Percentiles rank a stretch among this genome's conserved stretches.
Conservation (phyloP, 2,329 filamentous ascomycete species). For the Nakataea oryzae region DNA sequence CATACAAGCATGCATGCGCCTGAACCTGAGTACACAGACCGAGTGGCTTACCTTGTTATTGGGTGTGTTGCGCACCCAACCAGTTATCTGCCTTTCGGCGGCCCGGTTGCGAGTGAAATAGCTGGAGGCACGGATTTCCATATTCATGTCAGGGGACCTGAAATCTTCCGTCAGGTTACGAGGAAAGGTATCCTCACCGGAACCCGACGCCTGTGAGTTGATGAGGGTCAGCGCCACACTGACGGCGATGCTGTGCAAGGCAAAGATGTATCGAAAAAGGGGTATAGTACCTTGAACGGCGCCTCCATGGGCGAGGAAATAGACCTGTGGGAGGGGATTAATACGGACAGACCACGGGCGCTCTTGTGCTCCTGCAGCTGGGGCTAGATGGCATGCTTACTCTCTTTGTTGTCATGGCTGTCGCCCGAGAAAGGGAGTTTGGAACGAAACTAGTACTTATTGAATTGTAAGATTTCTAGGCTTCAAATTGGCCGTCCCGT, state of each 20-base stretch:
- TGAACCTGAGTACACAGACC: not conserved
- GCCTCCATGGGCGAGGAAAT: conserved; percentile 54
- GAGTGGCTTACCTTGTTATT: conserved; percentile 36
- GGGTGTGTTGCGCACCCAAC: conserved; percentile 51
- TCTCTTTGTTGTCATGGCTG: conserved; percentile 9
- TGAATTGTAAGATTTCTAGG: not conserved
- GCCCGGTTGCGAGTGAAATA: conserved; percentile 46
- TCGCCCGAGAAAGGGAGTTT: not conserved
- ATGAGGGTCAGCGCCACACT: not conserved
- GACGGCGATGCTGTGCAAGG: not conserved
- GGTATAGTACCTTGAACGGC: conserved; percentile 58
- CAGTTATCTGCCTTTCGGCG: conserved; percentile 37
- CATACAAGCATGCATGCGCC: too few species aligned
- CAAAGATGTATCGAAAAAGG: not conserved
- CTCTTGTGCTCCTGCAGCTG: too few species aligned
- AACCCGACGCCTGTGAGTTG: conserved; percentile 42
- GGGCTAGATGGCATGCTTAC: conserved; percentile 3
- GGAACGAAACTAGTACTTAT: too few species aligned
- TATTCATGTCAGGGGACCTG: not conserved
- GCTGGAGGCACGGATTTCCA: conserved; percentile 17
- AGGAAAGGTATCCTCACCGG: conserved; percentile 25
- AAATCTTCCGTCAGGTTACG: not conserved
- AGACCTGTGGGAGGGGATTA: conserved; percentile 30
- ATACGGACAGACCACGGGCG: not conserved
- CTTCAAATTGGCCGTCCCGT: not conserved